Evolutionary conservation across 208 protist genomes (phyloP).

Genomic region (Leishmania turanica): DNA sequence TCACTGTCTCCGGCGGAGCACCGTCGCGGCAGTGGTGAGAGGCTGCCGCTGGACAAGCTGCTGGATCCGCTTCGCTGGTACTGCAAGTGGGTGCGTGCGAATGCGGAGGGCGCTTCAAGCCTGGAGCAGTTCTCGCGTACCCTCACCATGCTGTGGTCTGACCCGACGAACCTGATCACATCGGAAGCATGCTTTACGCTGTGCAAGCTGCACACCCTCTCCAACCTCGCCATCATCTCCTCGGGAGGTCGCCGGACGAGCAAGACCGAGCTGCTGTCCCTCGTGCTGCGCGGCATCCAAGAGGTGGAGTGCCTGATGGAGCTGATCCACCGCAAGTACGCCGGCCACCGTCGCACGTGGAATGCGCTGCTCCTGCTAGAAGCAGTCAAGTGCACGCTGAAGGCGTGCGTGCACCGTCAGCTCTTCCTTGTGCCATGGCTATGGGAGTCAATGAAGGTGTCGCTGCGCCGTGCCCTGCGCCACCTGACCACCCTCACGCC

Average conservation of each 20-base stretch:
- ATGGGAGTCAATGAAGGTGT: conserved; percentile 49
- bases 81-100: conserved; percentile 71
- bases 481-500: conserved; percentile 21
- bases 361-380: conserved; percentile 64
- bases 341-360: conserved; percentile 54
- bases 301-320: conserved; percentile 71
- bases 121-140: conserved; percentile 75
- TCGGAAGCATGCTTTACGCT: conserved; percentile 66
- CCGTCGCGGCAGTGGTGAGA: neutral
- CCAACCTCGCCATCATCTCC: conserved; percentile 54
- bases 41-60: conserved; percentile 28
- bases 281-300: conserved; percentile 37
- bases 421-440: conserved; percentile 77
- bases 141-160: conserved; percentile 57
- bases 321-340: conserved; percentile 58
- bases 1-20: conserved; percentile 4
- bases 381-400: conserved; percentile 63
- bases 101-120: conserved; percentile 57
- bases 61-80: conserved; percentile 53
- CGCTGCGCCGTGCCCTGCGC: conserved; percentile 31
- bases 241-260: conserved; percentile 38
- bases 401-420: conserved; percentile 61
- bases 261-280: conserved; percentile 40
- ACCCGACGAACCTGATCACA: conserved; percentile 65
- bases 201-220: conserved; percentile 60